phyloP scores from a whole-genome alignment of 2,329 filamentous ascomycete genomes.

The Talaromyces islandicus region DNA sequence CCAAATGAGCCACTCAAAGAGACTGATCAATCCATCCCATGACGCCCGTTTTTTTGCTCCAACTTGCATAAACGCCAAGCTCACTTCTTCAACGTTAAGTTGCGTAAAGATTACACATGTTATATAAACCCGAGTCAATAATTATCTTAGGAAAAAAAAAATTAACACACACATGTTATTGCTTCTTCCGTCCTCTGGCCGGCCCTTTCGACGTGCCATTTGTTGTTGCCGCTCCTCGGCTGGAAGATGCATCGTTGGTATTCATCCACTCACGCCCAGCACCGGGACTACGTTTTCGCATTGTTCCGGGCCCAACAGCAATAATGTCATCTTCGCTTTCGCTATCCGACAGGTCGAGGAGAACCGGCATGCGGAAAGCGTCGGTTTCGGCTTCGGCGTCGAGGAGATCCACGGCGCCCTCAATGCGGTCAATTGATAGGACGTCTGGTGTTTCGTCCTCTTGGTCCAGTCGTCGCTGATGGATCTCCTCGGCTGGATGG shows the following conservation, averaged over 20 bases:
- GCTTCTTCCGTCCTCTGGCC: constrained; percentile 4
- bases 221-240: constrained; percentile 2
- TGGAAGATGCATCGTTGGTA: constrained; percentile 17
- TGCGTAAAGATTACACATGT: background rate
- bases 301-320: constrained; percentile 67
- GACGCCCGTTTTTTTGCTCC: background rate
- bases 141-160: too few relatives aligned
- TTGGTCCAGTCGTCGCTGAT: constrained; percentile 79
- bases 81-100: background rate
- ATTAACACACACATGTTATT: background rate
- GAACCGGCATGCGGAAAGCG: constrained; percentile 83
- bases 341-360: constrained; percentile 88
- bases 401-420: constrained; percentile 48
- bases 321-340: constrained; percentile 89
- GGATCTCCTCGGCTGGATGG: constrained; percentile 88
- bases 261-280: constrained; percentile 63
- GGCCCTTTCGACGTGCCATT: constrained; percentile 3
- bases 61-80: background rate
- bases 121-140: background rate
- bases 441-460: constrained; percentile 95
- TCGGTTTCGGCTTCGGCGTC: constrained; percentile 38
- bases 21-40: background rate
- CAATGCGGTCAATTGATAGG: constrained; percentile 65
- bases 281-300: constrained; percentile 77
- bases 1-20: background rate